Conservation (phyloP, 805 yeast species). For the Ogataea haglerorum region DNA sequence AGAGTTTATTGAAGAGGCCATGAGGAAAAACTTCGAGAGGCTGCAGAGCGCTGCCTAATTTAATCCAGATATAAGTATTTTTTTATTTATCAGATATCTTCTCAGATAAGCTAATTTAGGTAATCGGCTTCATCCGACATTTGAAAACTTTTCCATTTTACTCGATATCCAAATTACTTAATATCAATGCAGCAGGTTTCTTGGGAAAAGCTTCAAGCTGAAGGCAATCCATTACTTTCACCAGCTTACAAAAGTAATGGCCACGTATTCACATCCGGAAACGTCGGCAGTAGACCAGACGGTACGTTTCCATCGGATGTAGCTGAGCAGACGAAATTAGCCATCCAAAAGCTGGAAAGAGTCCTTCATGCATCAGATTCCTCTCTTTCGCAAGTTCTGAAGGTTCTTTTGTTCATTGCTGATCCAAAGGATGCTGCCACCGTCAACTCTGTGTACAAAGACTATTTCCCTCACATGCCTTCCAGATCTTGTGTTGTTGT, state of each 20-base stretch:
- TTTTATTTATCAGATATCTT: no score
- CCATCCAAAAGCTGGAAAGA: constrained; percentile 40
- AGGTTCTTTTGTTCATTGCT: constrained; percentile 47
- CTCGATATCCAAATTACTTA: not conserved
- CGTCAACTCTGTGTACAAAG: constrained; percentile 45
- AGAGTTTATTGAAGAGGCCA: constrained; percentile 34
- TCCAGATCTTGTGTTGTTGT: constrained; percentile 52
- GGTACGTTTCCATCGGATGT: constrained; percentile 35
- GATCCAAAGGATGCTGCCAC: constrained; percentile 40
- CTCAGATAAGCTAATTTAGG: no score
- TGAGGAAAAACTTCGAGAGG: constrained; percentile 31
- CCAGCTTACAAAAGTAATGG: constrained; percentile 41
- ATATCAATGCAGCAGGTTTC: constrained; percentile 1
- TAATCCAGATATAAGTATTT: no score
- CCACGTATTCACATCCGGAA: constrained; percentile 48
- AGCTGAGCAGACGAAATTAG: constrained; percentile 43
- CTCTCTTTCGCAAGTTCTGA: constrained; percentile 42
- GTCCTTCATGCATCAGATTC: constrained; percentile 45
- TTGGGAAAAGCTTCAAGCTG: constrained; percentile 34
- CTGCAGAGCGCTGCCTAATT: constrained; percentile 1
- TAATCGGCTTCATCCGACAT: no score
- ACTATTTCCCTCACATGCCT: constrained; percentile 45
- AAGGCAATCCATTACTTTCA: constrained; percentile 33
- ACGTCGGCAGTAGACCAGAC: constrained; percentile 36
- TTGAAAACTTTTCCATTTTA: no score